Conservation (phyloP, 495 filamentous ascomycete species). For the Hypomontagnella submonticulosa region DNA sequence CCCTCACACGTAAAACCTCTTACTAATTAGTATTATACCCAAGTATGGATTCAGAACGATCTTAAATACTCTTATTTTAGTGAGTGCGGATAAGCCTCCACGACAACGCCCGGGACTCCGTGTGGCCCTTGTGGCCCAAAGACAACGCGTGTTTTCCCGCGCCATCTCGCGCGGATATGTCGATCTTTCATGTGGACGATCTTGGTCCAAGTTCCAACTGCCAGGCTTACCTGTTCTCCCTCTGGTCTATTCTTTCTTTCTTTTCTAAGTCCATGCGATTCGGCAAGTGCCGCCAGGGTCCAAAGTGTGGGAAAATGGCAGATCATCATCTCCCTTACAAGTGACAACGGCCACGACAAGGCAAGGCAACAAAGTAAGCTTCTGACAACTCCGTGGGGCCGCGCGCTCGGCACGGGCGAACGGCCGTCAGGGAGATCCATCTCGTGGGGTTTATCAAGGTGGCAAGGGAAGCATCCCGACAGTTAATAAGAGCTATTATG, state of each 20-base stretch:
- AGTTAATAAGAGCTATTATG: conserved; percentile 15
- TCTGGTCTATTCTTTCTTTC: conserved; percentile 8
- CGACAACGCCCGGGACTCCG: conserved; percentile 2
- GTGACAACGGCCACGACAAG: conserved; percentile 28
- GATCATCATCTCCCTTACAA: conserved; percentile 42
- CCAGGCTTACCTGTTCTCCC: not conserved
- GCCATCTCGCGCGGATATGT: conserved; percentile 41
- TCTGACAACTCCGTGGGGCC: conserved; percentile 35
- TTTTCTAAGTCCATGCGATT: conserved; percentile 12
- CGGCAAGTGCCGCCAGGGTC: conserved; percentile 38
- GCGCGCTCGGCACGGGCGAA: conserved; percentile 26
- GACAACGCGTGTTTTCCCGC: conserved; percentile 31
- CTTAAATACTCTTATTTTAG: too few relatives aligned
- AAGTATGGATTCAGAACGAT: too few relatives aligned
- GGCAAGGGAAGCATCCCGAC: conserved; percentile 15
- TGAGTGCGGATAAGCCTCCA: not conserved
- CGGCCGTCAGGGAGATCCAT: conserved; percentile 28
- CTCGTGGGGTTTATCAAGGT: conserved; percentile 39
- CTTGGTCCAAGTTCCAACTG: conserved; percentile 32
- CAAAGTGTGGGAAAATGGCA: conserved; percentile 20
- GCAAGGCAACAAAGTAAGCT: conserved; percentile 18
- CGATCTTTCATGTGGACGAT: conserved; percentile 41
- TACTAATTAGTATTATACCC: not conserved
- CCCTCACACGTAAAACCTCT: too few relatives aligned
- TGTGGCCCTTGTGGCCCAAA: conserved; percentile 3